Evolutionary conservation across 78 protist genomes (phyloP), one percentile per base, ranked within the genome.

Genomic region (Dictyostelium intermedium): DNA sequence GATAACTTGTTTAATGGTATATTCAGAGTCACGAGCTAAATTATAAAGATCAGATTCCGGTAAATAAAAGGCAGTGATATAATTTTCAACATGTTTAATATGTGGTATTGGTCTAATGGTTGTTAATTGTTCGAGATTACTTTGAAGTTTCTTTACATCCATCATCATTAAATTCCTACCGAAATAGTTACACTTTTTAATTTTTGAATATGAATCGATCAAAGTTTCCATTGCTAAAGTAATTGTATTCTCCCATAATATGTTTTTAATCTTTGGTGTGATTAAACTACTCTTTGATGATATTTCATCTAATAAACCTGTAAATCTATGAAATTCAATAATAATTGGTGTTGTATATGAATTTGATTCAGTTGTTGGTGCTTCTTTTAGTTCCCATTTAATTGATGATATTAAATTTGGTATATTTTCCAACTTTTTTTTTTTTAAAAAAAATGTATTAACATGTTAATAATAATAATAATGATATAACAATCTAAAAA

Each of bases 331-430:
- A 63, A 89, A 80, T 34, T 76, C 61, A 34, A 81, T 89, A 11
- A 80, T 79, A 34, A 89, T 80, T 25, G 74, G 70, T 34, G 61
- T 69, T 20, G 82, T 61, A 89, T 89, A 89, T 18, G 79, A 56
- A 66, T 74, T 80, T 60, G 93, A 79, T 32, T 89, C 87, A 7
- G 74, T 56, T 14, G 87, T 80, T 80, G 85, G 94, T 30, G 87
- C 94, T 32, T 89, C 94, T 80, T 89, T 89, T 45, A 80, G 35
- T 69, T 89, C 94, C 94, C 94, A 89, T 70, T 81, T 86, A 25
- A 41, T 53, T 13, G n/a, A 18, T 41, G 78, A 30, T 34, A 86
- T 77, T 11, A 53, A 20, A 25, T 14, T 30, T 66, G 72, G 32
- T 30, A 84, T 53, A 37, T 69, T 72, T 16, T 84, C 91, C 16